Percentiles rank a stretch among this genome's conserved stretches.
These are phyloP conservation scores for Penicillium arizonense DNA, from an alignment of 495 filamentous ascomycete species.

Conservation along the genomic window DNA sequence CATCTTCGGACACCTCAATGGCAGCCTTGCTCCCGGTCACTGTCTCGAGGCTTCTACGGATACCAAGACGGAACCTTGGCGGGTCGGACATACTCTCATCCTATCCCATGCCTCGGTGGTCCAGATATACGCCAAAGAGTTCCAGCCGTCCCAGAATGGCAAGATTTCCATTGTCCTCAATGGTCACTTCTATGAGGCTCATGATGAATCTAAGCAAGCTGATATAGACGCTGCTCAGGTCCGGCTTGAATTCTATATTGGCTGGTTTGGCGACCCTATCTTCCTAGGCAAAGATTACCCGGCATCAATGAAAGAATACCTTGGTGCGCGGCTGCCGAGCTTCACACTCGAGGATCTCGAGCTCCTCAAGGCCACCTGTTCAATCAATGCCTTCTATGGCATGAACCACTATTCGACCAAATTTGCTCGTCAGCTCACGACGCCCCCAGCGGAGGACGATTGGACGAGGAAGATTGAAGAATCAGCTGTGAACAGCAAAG, in stretches of 20 bases:
- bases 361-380: slow-evolving; percentile 49
- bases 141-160: slow-evolving; percentile 24
- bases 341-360: slow-evolving; percentile 57
- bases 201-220: too few species aligned
- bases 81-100: slow-evolving; percentile 34
- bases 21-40: too few species aligned
- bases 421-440: slow-evolving; percentile 54
- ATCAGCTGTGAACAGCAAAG: slow-evolving; percentile 55
- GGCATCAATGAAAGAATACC: slow-evolving; percentile 59
- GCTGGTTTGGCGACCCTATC: slow-evolving; percentile 60
- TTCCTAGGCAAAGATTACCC: slow-evolving; percentile 66
- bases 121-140: slow-evolving; percentile 34
- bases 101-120: slow-evolving; percentile 36
- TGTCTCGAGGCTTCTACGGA: slow-evolving; percentile 9
- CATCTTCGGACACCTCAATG: slow-evolving; percentile 23
- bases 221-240: slow-evolving; percentile 35
- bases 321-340: slow-evolving; percentile 59
- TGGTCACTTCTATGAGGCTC: slow-evolving; percentile 53
- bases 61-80: slow-evolving; percentile 31
- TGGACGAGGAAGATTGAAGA: slow-evolving; percentile 63
- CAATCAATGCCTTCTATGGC: slow-evolving; percentile 67
- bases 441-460: slow-evolving; percentile 44
- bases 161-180: slow-evolving; percentile 11
- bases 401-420: slow-evolving; percentile 76
- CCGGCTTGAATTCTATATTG: slow-evolving; percentile 40